Conservation (phyloP, 2,329 filamentous ascomycete species). For the Curvularia hawaiiensis region DNA sequence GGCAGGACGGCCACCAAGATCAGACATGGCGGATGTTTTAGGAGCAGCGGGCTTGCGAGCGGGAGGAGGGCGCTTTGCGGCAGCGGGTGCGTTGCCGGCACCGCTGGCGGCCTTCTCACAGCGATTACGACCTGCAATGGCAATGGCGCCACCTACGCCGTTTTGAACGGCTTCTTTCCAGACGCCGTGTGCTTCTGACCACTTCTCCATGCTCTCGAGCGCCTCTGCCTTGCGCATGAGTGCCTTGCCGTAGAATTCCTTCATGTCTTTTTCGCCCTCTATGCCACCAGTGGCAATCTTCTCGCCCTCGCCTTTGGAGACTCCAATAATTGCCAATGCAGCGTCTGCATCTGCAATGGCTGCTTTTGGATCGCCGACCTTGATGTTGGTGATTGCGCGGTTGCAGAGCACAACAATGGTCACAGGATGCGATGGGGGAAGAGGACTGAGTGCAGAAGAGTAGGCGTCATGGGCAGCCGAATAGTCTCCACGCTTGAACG, state of each 20-base stretch:
- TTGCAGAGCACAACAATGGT: conserved; percentile 91
- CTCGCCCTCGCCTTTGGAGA: conserved; percentile 78
- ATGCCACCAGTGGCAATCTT: conserved; percentile 69
- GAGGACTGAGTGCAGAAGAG: conserved; percentile 71
- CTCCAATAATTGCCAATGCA: conserved; percentile 79
- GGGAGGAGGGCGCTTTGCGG: conserved; percentile 35
- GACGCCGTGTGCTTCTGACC: conserved; percentile 77
- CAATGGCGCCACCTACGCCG: conserved; percentile 83
- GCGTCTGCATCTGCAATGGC: conserved; percentile 84
- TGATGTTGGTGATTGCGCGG: conserved; percentile 85
- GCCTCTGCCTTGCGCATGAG: conserved; percentile 94
- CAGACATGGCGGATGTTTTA: conserved; percentile 50
- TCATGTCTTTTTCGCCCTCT: conserved; percentile 77
- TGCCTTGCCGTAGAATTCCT: conserved; percentile 90
- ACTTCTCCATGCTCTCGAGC: conserved; percentile 93
- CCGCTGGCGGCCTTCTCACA: conserved; percentile 80
- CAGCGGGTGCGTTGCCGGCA: conserved; percentile 23
- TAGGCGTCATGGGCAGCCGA: conserved; percentile 84
- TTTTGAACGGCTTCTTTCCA: conserved; percentile 86
- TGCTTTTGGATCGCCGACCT: conserved; percentile 88
- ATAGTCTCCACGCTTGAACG: conserved; percentile 95
- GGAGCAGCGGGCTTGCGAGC: conserved; percentile 33
- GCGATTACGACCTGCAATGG: conserved; percentile 82
- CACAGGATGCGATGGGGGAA: conserved; percentile 81
- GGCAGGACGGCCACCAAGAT: conserved; percentile 50